A percentile compares a stretch with the other conserved stretches of the same genome.
phyloP scores from a whole-genome alignment of 1,284 basidiomycete species.

The Leccinum griseonigrum region DNA sequence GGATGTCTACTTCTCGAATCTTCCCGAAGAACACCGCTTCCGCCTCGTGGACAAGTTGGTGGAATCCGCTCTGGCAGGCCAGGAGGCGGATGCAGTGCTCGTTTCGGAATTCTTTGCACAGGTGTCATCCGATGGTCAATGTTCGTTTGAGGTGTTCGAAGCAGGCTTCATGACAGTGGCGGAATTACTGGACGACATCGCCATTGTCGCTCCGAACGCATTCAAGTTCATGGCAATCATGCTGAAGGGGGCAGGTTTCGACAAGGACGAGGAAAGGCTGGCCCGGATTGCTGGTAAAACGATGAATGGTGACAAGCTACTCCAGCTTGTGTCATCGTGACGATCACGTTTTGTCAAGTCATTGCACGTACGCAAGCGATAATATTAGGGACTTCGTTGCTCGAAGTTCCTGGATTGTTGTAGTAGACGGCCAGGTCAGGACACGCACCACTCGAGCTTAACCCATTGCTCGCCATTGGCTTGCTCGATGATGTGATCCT shows the following conservation, averaged over 20 bases:
- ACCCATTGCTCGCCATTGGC: conserved; percentile 47
- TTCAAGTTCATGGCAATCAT: conserved; percentile 75
- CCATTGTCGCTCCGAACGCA: conserved; percentile 89
- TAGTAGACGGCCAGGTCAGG: too few relatives aligned
- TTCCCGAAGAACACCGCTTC: conserved; percentile 63
- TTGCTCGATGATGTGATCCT: conserved; percentile 39
- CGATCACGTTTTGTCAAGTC: too few relatives aligned
- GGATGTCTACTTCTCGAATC: conserved; percentile 75
- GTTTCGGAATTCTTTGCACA: conserved; percentile 68
- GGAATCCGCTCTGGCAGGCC: conserved; percentile 72
- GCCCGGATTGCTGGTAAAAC: conserved; percentile 58
- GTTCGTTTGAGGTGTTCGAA: conserved; percentile 58
- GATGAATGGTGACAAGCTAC: conserved; percentile 54
- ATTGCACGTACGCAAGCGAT: too few relatives aligned
- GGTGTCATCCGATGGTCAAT: conserved; percentile 52
- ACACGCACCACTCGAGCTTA: conserved; percentile 48
- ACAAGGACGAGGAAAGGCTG: conserved; percentile 55
- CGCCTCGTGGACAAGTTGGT: conserved; percentile 75
- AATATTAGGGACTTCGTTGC: too few relatives aligned
- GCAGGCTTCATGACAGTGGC: conserved; percentile 68
- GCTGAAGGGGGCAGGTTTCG: conserved; percentile 64
- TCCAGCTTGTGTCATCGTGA: conserved; percentile 52
- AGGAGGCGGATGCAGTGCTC: conserved; percentile 80
- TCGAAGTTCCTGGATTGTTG: too few relatives aligned
- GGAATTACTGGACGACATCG: conserved; percentile 81